Base-by-base conservation (phyloP, 345 rosid genomes). In the Limnanthes douglasii region DNA sequence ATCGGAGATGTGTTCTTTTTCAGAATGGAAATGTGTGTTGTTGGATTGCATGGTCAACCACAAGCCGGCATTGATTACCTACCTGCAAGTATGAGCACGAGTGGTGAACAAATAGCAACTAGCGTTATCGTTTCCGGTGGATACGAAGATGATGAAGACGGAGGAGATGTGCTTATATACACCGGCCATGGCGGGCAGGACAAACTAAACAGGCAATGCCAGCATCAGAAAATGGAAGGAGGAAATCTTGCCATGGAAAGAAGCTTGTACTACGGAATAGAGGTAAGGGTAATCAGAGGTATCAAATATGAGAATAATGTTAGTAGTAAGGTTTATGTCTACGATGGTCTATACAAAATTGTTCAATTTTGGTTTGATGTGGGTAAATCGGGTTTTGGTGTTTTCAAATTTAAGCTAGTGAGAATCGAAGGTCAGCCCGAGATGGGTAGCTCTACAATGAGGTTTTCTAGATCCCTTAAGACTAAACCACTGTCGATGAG, bases 131-230 rank as follows among this genome's bases (percentile, higher is more conserved):
- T 73, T 43, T 88, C 95, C 0, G 93, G 90, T 17, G 93, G 93
- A 5, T 88, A 78, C 2, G 97, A 78, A 59, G 90, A 83, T 11
- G 95, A 83, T 21, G 76, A 73, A 48, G 93, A 88, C 31, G 42
- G 52, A 0, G 93, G 93, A 8, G 74, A 88, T 24, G 52, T 58
- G 18, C 21, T 88, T 13, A 47, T 69, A 3, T 88, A 88, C 45
- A 61, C 86, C 0, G 95, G 97, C 6, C 93, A 79, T 17, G 97
- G 93, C 16, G 95, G 86, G 16, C 86, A 82, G 45, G 86, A 75
- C 27, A 78, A 62, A 45, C 42, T 53, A 5, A 53, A 53, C 10
- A 57, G 34, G 61, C 97, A 82, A 45, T 67, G 82, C 34, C 58
- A 39, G 55, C 55, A 83, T 21, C 97, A 86, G 68, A 78, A 46